phyloP scores from a whole-genome alignment of 129 eudicot species.

The Sambucus nigra region DNA sequence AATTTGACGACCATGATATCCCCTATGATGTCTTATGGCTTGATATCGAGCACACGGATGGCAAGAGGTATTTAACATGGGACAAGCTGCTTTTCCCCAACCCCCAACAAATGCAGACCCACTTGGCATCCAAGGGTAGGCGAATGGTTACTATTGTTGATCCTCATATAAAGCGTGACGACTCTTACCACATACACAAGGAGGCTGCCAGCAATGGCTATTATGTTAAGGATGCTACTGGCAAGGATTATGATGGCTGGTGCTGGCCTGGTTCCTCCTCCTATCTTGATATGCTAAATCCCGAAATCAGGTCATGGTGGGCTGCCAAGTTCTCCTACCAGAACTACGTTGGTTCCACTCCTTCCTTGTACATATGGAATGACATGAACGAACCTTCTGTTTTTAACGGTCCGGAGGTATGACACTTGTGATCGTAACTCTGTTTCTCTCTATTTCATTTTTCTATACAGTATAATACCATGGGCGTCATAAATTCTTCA shows the following conservation, averaged over 20 bases:
- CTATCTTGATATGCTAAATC: conserved; percentile 81
- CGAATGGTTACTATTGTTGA: conserved; percentile 93
- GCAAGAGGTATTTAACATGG: conserved; percentile 95
- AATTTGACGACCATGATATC: conserved; percentile 85
- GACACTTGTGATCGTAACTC: no score
- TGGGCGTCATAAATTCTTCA: no score
- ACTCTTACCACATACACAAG: conserved; percentile 67
- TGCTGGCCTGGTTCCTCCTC: conserved; percentile 99
- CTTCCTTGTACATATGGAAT: conserved; percentile 89
- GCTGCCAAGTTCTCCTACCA: conserved; percentile 66
- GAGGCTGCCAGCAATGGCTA: conserved; percentile 79
- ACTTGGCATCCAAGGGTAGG: conserved; percentile 81
- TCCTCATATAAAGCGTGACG: conserved; percentile 92
- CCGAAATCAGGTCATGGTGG: conserved; percentile 98
- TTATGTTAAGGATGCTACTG: conserved; percentile 84
- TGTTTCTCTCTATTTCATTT: no score
- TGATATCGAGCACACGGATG: conserved; percentile 93
- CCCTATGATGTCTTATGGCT: conserved; percentile 99
- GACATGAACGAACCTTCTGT: conserved; percentile 99
- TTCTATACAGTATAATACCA: no score
- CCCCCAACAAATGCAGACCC: conserved; percentile 90
- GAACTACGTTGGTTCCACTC: conserved; percentile 81
- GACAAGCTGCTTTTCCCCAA: conserved; percentile 74
- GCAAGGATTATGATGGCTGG: conserved; percentile 96
- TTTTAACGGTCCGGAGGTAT: conserved; percentile 96